A percentile compares a stretch with the other conserved stretches of the same genome.
These are phyloP conservation scores for Leucocoprinus leucothites DNA, from an alignment of 768 basidiomycete genomes.

Conservation along the genomic window DNA sequence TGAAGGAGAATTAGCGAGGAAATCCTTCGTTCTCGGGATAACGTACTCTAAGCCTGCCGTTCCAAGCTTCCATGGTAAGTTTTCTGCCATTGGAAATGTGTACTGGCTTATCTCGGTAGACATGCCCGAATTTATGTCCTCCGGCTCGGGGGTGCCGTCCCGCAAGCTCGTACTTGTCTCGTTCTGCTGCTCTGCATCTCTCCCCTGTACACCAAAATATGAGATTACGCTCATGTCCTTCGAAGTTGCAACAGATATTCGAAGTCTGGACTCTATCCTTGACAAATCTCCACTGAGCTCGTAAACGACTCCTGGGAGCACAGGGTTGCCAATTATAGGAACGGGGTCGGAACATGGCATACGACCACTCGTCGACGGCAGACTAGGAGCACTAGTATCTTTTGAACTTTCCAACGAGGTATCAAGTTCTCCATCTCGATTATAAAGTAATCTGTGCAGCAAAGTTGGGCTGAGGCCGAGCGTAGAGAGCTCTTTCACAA, in stretches of 20 bases:
- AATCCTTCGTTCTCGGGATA: neutral
- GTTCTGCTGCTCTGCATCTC: too few relatives aligned
- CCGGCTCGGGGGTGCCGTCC: too few relatives aligned
- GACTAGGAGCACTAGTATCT: neutral
- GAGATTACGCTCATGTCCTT: neutral
- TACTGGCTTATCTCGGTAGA: too few relatives aligned
- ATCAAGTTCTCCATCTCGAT: neutral
- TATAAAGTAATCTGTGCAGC: slow-evolving; percentile 39
- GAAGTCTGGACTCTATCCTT: slow-evolving; percentile 53
- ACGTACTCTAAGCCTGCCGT: slow-evolving; percentile 7
- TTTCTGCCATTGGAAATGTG: slow-evolving; percentile 1
- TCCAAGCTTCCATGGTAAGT: slow-evolving; percentile 19
- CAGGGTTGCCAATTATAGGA: neutral
- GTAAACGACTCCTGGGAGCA: slow-evolving; percentile 41
- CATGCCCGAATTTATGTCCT: too few relatives aligned
- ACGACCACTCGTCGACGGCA: neutral
- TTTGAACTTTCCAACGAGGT: neutral
- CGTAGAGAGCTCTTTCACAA: slow-evolving; percentile 72
- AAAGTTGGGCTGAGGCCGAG: slow-evolving; percentile 58
- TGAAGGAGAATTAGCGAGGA: neutral
- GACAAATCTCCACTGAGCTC: slow-evolving; percentile 50
- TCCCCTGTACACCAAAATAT: slow-evolving; percentile 6
- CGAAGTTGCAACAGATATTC: slow-evolving; percentile 41
- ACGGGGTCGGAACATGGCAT: neutral
- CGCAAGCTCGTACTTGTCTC: too few relatives aligned